Evolutionary conservation across 768 basidiomycete genomes (phyloP), one percentile per base, ranked within the genome.

Genomic region (Amanita polypyramis): DNA sequence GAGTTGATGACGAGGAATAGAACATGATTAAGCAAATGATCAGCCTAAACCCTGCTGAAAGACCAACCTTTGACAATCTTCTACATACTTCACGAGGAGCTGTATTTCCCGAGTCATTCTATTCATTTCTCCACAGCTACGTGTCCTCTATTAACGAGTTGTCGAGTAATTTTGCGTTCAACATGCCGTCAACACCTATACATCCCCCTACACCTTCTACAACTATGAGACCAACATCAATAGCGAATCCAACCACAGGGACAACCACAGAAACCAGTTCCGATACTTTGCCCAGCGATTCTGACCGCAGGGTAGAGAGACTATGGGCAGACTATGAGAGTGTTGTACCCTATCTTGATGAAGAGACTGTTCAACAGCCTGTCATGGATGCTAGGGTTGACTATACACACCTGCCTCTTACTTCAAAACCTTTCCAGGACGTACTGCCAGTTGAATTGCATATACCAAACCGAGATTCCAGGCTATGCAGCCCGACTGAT

Each of bases 41-140:
- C 45, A 72, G 76, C 11, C 75, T 94, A 19, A 82, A 94, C 51
- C 85, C 94, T 0, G 54, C 70, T 0, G 68, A 74, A 2, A 77
- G 96, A 10, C 91, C 91, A 2, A 77, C 85, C 1, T 97, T 95
- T 61, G 85, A 89, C 57, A 75, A 73, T 2, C 68, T 92, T 5
- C 68, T 98, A 33, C 78, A 85, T 21, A 77, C 71, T 1, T 85
- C 81, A 3, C 76, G 90, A 38, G 87, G 81, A 0, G 74, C 74
- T 7, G 82, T 94, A 40, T 87, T 98, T 53, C 93, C 95, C 0
- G 91, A 94, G 56, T 80, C 79, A 25, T 98, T 98, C 64, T 97
- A 96, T 65, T 85, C 91, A 2, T 97, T 95, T 67, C 73, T 98
- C 8, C 87, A 94, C 60, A 87, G 86, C 55, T 97, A 96, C 55